A percentile compares a stretch with the other conserved stretches of the same genome.
These are phyloP conservation scores for Acer yangbiense DNA, from an alignment of 345 rosid species.

Conservation along the genomic window DNA sequence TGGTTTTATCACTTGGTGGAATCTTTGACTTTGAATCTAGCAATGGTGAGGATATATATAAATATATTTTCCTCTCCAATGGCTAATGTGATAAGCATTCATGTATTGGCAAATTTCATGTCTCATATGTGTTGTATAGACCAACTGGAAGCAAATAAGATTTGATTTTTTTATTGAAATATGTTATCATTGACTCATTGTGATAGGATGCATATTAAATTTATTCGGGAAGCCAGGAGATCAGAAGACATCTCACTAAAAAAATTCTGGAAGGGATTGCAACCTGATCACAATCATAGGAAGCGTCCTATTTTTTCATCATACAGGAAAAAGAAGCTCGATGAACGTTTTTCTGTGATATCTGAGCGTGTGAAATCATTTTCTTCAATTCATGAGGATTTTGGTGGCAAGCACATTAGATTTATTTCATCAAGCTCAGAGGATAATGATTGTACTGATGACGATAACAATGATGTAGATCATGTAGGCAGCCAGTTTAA, in stretches of 20 bases:
- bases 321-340: conserved; percentile 42
- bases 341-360: conserved; percentile 56
- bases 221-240: conserved; percentile 61
- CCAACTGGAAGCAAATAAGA: neutral
- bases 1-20: neutral
- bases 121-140: neutral
- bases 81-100: neutral
- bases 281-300: conserved; percentile 27
- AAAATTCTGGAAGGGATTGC: conserved; percentile 38
- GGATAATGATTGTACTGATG: conserved; percentile 45
- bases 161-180: conserved; percentile 8
- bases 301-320: conserved; percentile 46
- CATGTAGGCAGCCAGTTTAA: conserved; percentile 14
- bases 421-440: conserved; percentile 73
- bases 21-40: neutral
- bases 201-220: conserved; percentile 68
- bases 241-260: conserved; percentile 47
- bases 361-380: conserved; percentile 70
- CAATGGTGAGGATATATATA: neutral
- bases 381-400: conserved; percentile 52
- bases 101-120: neutral
- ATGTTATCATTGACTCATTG: conserved; percentile 5
- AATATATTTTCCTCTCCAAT: no score
- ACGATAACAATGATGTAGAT: conserved; percentile 30
- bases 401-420: conserved; percentile 65